These are phyloP conservation scores for Skeletonema menzelii DNA, from an alignment of 108 stramenopile genomes.

Conservation along the genomic window DNA sequence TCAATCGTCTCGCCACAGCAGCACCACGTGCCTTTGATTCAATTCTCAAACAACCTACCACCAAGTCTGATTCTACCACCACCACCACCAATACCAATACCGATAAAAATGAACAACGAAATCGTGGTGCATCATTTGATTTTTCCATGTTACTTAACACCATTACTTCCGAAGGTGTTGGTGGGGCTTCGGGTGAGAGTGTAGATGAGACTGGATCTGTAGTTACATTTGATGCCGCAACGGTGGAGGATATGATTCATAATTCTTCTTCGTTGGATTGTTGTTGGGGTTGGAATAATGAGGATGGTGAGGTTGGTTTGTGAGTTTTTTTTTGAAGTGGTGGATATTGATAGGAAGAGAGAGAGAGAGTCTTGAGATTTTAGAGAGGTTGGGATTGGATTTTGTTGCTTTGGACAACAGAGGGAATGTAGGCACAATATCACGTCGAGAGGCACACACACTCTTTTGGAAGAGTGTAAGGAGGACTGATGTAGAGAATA, in stretches of 20 bases:
- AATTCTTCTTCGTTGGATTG: background rate
- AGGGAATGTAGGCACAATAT: too few relatives aligned
- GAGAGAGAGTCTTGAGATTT: too few relatives aligned
- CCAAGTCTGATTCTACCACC: background rate
- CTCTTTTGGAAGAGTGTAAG: too few relatives aligned
- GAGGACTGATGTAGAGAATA: too few relatives aligned
- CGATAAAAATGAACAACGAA: background rate
- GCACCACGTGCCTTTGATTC: conserved; percentile 37
- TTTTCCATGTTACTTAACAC: background rate
- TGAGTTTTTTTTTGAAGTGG: too few relatives aligned
- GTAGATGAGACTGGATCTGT: background rate
- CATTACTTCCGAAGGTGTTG: background rate
- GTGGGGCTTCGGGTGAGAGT: too few relatives aligned
- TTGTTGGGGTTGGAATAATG: background rate
- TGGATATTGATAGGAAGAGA: too few relatives aligned
- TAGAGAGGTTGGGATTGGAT: too few relatives aligned
- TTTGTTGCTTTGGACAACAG: too few relatives aligned
- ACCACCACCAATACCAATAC: background rate
- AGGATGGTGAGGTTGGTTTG: background rate
- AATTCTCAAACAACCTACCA: background rate
- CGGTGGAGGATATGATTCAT: background rate
- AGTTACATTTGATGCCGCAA: background rate
- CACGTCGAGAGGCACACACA: too few relatives aligned
- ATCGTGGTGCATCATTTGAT: background rate
- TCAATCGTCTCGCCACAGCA: conserved; percentile 30